A percentile compares a stretch with the other conserved stretches of the same genome.
Conservation (phyloP, 805 yeast genomes). For the Lipomyces chichibuensis region DNA sequence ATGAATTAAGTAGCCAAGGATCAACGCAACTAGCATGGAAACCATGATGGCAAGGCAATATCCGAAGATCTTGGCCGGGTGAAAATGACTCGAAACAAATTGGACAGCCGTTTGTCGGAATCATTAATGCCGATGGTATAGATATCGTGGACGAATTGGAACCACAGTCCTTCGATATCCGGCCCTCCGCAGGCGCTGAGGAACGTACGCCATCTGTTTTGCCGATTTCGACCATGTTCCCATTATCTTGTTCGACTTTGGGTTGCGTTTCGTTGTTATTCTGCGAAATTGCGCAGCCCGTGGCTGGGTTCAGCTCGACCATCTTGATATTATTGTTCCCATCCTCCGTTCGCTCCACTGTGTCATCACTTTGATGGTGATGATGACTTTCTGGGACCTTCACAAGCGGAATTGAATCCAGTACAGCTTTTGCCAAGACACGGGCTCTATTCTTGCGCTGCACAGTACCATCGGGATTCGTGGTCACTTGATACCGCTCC, state of each 20-base stretch:
- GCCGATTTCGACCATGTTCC: neutral
- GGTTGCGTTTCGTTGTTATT: neutral
- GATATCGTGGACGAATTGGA: constrained; percentile 7
- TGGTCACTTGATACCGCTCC: constrained; percentile 40
- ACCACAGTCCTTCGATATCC: neutral
- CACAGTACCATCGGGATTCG: constrained; percentile 28
- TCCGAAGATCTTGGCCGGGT: constrained; percentile 63
- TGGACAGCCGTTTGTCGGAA: constrained; percentile 58
- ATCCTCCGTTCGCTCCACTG: neutral
- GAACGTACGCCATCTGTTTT: neutral
- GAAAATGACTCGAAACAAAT: constrained; percentile 74
- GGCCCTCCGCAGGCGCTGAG: neutral
- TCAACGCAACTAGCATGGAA: constrained; percentile 81
- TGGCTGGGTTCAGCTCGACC: constrained; percentile 7
- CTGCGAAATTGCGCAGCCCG: neutral
- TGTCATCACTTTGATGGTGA: neutral
- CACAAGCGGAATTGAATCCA: constrained; percentile 45
- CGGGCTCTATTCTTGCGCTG: constrained; percentile 39
- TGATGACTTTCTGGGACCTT: constrained; percentile 27
- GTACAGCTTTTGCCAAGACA: constrained; percentile 46
- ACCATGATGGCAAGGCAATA: constrained; percentile 79
- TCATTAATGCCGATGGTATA: constrained; percentile 14
- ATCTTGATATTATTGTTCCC: constrained; percentile 2
- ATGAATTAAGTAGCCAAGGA: constrained; percentile 75
- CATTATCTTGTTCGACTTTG: constrained; percentile 1